A percentile compares a stretch with the other conserved stretches of the same genome.
Evolutionary conservation across 179 eudicot species (phyloP).

Genomic region (Amaranthus tricolor): DNA sequence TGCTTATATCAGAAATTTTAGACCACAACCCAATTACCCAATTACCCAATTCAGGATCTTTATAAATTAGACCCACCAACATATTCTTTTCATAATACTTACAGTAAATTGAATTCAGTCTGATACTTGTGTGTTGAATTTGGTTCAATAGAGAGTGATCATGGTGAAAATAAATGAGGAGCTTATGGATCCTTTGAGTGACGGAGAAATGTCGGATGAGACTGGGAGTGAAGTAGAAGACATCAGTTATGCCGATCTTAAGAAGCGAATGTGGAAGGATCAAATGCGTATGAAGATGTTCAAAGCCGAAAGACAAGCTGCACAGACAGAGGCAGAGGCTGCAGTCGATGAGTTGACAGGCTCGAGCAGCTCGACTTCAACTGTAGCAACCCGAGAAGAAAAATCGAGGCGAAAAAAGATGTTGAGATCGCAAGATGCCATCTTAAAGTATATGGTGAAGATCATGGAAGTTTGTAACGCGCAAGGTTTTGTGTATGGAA

Average conservation of each 20-base stretch:
- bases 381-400: constrained; percentile 19
- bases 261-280: constrained; percentile 61
- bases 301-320: constrained; percentile 17
- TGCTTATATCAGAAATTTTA: background rate
- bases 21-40: background rate
- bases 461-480: constrained; percentile 63
- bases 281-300: constrained; percentile 43
- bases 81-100: background rate
- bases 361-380: background rate
- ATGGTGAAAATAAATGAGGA: constrained; percentile 23
- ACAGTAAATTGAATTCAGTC: background rate
- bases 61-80: background rate
- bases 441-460: constrained; percentile 62
- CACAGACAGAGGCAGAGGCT: background rate
- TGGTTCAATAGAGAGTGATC: background rate
- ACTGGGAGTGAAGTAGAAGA: constrained; percentile 32
- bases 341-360: background rate
- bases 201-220: constrained; percentile 23
- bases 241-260: constrained; percentile 44
- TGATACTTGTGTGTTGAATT: background rate
- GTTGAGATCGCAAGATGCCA: constrained; percentile 51
- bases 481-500: constrained; percentile 57
- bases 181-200: constrained; percentile 17
- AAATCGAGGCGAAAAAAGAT: constrained; percentile 52
- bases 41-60: no score